Base-by-base conservation (phyloP, 495 filamentous ascomycete genomes). In the Penicillium argentinense region DNA sequence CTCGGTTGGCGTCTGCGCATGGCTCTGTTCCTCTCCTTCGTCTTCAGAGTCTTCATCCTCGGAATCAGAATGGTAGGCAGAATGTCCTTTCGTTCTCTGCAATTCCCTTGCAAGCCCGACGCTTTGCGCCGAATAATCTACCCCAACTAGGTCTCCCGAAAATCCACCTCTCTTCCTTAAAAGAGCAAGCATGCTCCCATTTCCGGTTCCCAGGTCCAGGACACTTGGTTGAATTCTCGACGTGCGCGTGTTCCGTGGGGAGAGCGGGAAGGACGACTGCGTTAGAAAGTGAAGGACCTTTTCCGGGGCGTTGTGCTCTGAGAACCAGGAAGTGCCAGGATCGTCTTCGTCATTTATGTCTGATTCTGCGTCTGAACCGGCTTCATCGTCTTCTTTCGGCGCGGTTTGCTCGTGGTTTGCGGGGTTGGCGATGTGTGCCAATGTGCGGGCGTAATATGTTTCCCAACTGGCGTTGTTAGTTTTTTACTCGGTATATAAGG, bases 181-280 rank as follows among this genome's bases (percentile, higher is more conserved):
- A 14, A 81, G 72, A 49, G 93, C 91, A 3, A 97, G 73, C 57
- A 97, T 78, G 57, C 89, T 86, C 1, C 93, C 93, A 68, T 97
- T 98, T 0, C 93, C 93, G 0, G 89, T 96, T 1, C 93, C 93
- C 0, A 97, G 71, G 50, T 86, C 83, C 0, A 97, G 75, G 39
- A 96, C 81, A 2, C 53, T 68, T 0, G 70, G 63, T 17, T 62
- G 56, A 5, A 39, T 24, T 11, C 62, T 49, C 5, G 46, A 28
- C 5, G 37, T 37, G 33, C 16, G 47, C 28, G 57, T 61, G 24
- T 61, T 62, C n/a, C 53, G 49, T n/a, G 63, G 61, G 25, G 68
- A 36, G 16, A 73, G 58, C 6, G 71, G 66, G 41, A 77, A 70
- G 2, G 60, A 51, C 24, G 54, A 52, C 5, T 57, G 50, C 13